phyloP scores from a whole-genome alignment of 176 grass and related monocot species.

The Rhipidocladum racemiflorum region DNA sequence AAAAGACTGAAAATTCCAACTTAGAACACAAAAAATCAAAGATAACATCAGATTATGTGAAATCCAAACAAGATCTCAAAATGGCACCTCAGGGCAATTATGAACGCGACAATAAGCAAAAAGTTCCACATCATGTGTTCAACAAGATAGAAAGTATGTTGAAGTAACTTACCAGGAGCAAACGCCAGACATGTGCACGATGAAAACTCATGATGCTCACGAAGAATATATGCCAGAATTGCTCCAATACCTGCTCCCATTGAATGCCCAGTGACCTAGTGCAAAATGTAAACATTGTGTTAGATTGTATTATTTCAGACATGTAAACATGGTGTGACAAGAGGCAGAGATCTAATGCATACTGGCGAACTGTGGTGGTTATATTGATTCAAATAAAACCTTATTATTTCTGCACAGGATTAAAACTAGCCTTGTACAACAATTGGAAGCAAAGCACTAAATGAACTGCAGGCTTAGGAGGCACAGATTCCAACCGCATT shows the following conservation, averaged over 20 bases:
- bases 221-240: slow-evolving; percentile 80
- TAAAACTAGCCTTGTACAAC: neutral
- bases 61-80: neutral
- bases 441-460: neutral
- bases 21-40: neutral
- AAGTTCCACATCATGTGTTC: neutral
- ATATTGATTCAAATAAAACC: neutral
- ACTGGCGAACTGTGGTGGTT: neutral
- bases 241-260: slow-evolving; percentile 82
- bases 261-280: slow-evolving; percentile 79
- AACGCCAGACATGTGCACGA: slow-evolving; percentile 76
- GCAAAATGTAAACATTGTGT: neutral
- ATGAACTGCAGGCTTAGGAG: neutral
- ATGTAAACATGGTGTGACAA: neutral
- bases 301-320: slow-evolving; percentile 3
- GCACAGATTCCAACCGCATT: neutral
- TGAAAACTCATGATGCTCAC: slow-evolving; percentile 60
- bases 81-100: neutral
- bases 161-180: slow-evolving; percentile 61
- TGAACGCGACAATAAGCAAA: neutral
- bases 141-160: neutral
- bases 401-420: neutral
- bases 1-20: neutral
- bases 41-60: slow-evolving; percentile 6
- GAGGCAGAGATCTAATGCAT: neutral